These are phyloP conservation scores for Xerocomus minutiporus DNA, from an alignment of 1,284 basidiomycete genomes.

Conservation along the genomic window DNA sequence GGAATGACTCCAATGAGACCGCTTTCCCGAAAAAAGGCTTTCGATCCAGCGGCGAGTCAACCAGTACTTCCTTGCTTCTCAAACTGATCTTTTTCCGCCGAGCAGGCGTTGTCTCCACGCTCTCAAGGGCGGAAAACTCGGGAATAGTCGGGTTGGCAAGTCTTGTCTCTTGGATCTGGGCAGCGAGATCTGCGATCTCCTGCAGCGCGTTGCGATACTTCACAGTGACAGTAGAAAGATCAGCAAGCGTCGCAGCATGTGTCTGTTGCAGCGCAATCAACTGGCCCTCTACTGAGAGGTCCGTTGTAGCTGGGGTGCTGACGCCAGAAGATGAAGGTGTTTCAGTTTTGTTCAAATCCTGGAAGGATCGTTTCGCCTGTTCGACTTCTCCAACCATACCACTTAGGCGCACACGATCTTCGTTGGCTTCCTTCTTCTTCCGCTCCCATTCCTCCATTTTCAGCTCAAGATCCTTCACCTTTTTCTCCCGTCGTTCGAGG, in stretches of 20 bases:
- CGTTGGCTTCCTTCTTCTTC: slow-evolving; percentile 60
- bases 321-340: slow-evolving; percentile 28
- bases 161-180: slow-evolving; percentile 78
- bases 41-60: slow-evolving; percentile 46
- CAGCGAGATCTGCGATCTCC: slow-evolving; percentile 82
- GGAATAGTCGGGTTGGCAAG: slow-evolving; percentile 44
- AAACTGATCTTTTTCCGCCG: slow-evolving; percentile 50
- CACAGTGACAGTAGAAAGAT: slow-evolving; percentile 70
- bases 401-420: slow-evolving; percentile 61
- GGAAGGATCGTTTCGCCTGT: slow-evolving; percentile 61
- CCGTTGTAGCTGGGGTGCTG: slow-evolving; percentile 28
- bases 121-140: slow-evolving; percentile 49
- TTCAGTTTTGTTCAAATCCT: slow-evolving; percentile 35
- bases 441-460: slow-evolving; percentile 73
- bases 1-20: slow-evolving; percentile 78
- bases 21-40: slow-evolving; percentile 82
- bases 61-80: slow-evolving; percentile 42
- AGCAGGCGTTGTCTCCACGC: slow-evolving; percentile 41
- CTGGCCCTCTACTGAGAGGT: slow-evolving; percentile 49
- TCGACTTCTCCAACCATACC: slow-evolving; percentile 67
- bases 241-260: slow-evolving; percentile 72
- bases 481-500: slow-evolving; percentile 74
- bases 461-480: slow-evolving; percentile 69
- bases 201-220: slow-evolving; percentile 88
- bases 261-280: slow-evolving; percentile 67